Percentiles rank a stretch among this genome's conserved stretches.
These are phyloP conservation scores for Bothriochloa decipiens DNA, from an alignment of 176 grass and related monocot species.

Conservation along the genomic window DNA sequence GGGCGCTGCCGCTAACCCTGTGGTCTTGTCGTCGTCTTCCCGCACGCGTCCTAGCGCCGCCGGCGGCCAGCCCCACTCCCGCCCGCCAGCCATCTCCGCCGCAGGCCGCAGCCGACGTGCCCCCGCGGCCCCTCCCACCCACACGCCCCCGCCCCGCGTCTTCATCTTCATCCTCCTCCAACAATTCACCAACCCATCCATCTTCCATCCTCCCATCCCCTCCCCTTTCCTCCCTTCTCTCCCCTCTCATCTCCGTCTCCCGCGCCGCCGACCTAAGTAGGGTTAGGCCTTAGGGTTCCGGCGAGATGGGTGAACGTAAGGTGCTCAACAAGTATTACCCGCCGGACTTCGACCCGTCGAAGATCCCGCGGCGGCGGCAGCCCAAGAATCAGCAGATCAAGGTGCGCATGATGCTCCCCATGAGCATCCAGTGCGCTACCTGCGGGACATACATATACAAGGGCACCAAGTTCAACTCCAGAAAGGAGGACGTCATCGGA, in stretches of 20 bases:
- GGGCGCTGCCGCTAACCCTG: too few relatives aligned
- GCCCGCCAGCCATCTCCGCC: too few relatives aligned
- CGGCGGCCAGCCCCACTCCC: too few relatives aligned
- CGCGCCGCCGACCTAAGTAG: slow-evolving; percentile 22
- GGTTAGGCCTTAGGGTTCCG: slow-evolving; percentile 20
- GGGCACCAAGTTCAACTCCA: slow-evolving; percentile 89
- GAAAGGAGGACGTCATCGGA: slow-evolving; percentile 71
- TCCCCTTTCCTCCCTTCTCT: too few relatives aligned
- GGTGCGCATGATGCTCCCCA: slow-evolving; percentile 87
- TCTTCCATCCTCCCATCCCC: background rate
- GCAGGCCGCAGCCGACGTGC: too few relatives aligned
- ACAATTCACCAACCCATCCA: too few relatives aligned
- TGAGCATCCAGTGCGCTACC: slow-evolving; percentile 74
- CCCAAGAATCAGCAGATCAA: slow-evolving; percentile 81
- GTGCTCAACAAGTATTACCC: slow-evolving; percentile 86
- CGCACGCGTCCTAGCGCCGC: too few relatives aligned
- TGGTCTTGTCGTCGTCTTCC: too few relatives aligned
- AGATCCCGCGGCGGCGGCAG: slow-evolving; percentile 68
- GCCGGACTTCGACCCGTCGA: slow-evolving; percentile 71
- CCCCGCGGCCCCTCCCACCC: too few relatives aligned
- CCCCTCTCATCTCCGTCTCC: background rate
- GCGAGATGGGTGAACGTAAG: slow-evolving; percentile 58
- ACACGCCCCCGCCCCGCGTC: too few relatives aligned
- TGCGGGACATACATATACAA: slow-evolving; percentile 83
- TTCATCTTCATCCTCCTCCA: too few relatives aligned